phyloP scores from a whole-genome alignment of 2,329 filamentous ascomycete species.

The Ophiostoma ips region DNA sequence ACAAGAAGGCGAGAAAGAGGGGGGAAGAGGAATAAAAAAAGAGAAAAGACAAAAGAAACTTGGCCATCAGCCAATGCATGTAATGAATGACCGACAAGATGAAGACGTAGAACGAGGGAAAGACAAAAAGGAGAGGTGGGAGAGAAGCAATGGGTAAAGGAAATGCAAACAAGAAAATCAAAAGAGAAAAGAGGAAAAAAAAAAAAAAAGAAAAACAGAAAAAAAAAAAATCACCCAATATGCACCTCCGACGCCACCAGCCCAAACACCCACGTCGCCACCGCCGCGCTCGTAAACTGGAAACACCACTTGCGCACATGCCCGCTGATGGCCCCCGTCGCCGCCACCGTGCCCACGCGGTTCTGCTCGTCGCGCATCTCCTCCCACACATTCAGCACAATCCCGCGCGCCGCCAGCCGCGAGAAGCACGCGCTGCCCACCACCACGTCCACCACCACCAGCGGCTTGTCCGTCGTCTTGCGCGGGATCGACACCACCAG shows the following conservation, averaged over 20 bases:
- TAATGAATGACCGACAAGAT: neutral
- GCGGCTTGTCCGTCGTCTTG: constrained; percentile 39
- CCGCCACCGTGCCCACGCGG: constrained; percentile 36
- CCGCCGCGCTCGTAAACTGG: constrained; percentile 38
- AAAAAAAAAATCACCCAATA: neutral
- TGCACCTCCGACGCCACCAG: constrained; percentile 43
- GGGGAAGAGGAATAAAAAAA: neutral
- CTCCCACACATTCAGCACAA: constrained; percentile 81
- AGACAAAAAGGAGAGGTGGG: neutral
- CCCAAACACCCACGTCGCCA: constrained; percentile 42
- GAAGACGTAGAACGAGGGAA: neutral
- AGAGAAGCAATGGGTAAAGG: neutral
- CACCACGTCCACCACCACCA: constrained; percentile 67
- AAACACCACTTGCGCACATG: constrained; percentile 51
- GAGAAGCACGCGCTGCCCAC: constrained; percentile 76
- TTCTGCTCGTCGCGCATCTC: constrained; percentile 52
- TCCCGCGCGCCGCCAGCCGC: constrained; percentile 67
- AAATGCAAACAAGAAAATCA: neutral
- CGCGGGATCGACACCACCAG: constrained; percentile 60
- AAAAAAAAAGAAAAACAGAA: neutral
- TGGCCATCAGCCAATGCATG: neutral
- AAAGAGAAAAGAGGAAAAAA: neutral
- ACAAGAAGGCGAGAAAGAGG: neutral
- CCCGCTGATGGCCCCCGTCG: constrained; percentile 36
- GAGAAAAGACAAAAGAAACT: neutral